Evolutionary conservation across 805 yeast species (phyloP).

Genomic region (Candida andamanensis): DNA sequence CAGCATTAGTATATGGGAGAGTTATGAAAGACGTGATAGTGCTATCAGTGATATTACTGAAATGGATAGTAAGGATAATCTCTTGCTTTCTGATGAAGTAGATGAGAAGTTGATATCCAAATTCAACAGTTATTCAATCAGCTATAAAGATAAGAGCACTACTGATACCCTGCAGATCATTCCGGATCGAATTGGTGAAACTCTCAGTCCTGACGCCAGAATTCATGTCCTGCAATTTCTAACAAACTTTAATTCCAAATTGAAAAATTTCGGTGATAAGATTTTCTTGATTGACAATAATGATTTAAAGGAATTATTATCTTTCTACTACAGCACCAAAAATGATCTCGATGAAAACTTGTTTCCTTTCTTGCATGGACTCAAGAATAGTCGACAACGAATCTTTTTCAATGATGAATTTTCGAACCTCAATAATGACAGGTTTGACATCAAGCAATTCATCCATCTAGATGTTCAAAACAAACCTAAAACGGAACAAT

Average conservation of each 20-base stretch:
- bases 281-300: constrained; percentile 4
- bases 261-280: constrained; percentile 2
- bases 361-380: constrained; percentile 35
- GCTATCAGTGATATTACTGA: constrained; percentile 11
- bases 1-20: constrained; percentile 9
- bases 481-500: constrained; percentile 9
- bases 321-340: constrained; percentile 13
- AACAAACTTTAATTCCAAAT: constrained; percentile 2
- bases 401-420: constrained; percentile 21
- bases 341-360: constrained; percentile 10
- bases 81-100: not conserved
- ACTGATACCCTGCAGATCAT: not conserved
- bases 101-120: too few species aligned
- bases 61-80: constrained; percentile 9
- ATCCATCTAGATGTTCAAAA: constrained; percentile 4
- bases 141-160: not conserved
- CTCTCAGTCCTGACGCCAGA: not conserved
- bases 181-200: too few species aligned
- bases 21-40: constrained; percentile 12
- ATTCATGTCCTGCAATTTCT: too few species aligned
- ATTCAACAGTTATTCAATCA: too few species aligned
- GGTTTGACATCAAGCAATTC: constrained; percentile 6
- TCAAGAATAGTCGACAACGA: constrained; percentile 21
- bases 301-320: constrained; percentile 14
- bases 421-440: constrained; percentile 6